Conservation (phyloP, 129 eudicot species). For the Chrysanthemum makinoi region DNA sequence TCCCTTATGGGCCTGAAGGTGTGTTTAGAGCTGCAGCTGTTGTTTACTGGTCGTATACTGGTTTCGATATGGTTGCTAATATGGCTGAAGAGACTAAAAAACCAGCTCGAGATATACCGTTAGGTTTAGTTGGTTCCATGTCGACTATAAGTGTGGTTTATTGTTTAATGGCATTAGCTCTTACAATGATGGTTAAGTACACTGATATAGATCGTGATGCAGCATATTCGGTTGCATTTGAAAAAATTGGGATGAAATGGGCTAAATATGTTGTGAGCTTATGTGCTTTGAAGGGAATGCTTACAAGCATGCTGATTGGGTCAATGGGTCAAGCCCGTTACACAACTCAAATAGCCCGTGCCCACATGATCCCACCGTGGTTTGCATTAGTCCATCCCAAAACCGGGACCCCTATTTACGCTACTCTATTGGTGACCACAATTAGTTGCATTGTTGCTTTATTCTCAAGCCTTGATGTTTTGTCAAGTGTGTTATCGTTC, state of each 20-base stretch:
- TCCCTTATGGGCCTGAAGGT: conserved; percentile 68
- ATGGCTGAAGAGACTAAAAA: conserved; percentile 83
- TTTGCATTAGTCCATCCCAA: conserved; percentile 26
- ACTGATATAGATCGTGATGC: conserved; percentile 68
- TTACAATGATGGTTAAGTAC: conserved; percentile 72
- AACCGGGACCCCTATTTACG: conserved; percentile 73
- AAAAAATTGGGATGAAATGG: conserved; percentile 75
- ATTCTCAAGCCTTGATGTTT: conserved; percentile 70
- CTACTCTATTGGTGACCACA: conserved; percentile 55
- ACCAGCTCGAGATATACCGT: conserved; percentile 67
- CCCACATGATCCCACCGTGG: conserved; percentile 18
- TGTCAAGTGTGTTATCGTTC: conserved; percentile 81
- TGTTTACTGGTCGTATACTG: conserved; percentile 83
- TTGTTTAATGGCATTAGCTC: conserved; percentile 73
- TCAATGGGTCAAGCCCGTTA: conserved; percentile 73
- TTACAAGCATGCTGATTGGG: conserved; percentile 77
- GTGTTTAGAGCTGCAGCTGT: conserved; percentile 77
- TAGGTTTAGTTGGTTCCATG: conserved; percentile 85
- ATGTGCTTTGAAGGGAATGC: conserved; percentile 80
- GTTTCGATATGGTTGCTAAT: conserved; percentile 85
- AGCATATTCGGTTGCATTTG: conserved; percentile 71
- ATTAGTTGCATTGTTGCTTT: conserved; percentile 58
- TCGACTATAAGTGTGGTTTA: conserved; percentile 56
- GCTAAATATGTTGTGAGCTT: conserved; percentile 69
- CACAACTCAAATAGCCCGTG: conserved; percentile 9